Conservation (phyloP, 768 basidiomycete genomes). For the Pulveroboletus sp. region DNA sequence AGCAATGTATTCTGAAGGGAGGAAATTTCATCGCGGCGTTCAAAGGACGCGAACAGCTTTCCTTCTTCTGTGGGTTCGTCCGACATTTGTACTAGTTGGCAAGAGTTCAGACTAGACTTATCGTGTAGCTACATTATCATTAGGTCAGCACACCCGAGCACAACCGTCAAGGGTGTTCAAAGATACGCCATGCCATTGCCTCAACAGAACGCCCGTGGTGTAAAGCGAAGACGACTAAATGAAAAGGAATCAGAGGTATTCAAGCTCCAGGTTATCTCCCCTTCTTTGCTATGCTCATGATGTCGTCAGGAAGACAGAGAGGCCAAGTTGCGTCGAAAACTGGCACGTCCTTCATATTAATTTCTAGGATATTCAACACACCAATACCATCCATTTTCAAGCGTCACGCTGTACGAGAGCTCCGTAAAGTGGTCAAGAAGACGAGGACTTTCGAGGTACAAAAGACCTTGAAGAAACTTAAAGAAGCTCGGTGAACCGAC, state of each 20-base stretch:
- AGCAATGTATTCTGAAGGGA: constrained; percentile 50
- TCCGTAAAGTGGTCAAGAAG: constrained; percentile 74
- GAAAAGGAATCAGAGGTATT: constrained; percentile 32
- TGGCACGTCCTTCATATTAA: constrained; percentile 39
- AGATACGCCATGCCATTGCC: constrained; percentile 5
- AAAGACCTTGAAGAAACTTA: constrained; percentile 79
- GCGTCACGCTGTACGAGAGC: constrained; percentile 73
- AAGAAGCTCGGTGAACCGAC: constrained; percentile 53
- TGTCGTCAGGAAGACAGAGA: constrained; percentile 36
- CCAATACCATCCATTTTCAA: constrained; percentile 30
- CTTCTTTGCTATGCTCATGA: constrained; percentile 1
- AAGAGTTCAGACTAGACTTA: background rate
- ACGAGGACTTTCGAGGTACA: constrained; percentile 77
- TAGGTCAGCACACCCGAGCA: constrained; percentile 23
- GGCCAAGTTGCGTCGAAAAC: constrained; percentile 46
- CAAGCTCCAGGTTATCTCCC: background rate
- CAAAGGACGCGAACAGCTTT: constrained; percentile 52
- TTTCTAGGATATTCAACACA: constrained; percentile 5
- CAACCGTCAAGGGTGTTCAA: too few relatives aligned
- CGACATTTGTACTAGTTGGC: constrained; percentile 25
- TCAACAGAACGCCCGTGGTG: constrained; percentile 16
- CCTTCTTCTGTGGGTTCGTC: constrained; percentile 39
- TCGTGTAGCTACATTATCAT: background rate
- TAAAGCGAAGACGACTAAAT: constrained; percentile 44
- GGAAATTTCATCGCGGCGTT: constrained; percentile 56